A percentile compares a stretch with the other conserved stretches of the same genome.
Evolutionary conservation across 345 rosid species (phyloP).

Genomic region (Gossypium australe): DNA sequence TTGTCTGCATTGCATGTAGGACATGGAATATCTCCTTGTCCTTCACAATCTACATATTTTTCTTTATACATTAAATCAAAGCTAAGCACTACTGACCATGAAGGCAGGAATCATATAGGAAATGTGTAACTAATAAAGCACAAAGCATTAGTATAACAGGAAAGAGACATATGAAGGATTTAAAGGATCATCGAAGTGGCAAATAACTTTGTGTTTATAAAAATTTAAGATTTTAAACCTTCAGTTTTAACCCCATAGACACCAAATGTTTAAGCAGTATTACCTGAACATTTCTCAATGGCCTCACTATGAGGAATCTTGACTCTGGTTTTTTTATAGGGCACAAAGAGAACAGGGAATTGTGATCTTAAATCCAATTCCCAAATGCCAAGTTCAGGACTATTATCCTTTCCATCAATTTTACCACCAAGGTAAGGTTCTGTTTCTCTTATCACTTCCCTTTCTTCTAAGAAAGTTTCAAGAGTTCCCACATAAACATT

Average conservation of each 20-base stretch:
- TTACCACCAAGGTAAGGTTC: conserved; percentile 48
- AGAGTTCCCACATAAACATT: conserved; percentile 90
- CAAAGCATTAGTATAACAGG: not conserved
- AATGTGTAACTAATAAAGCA: not conserved
- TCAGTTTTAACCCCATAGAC: not conserved
- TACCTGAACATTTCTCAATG: conserved; percentile 75
- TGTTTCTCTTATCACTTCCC: conserved; percentile 39
- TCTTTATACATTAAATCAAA: conserved; percentile 18
- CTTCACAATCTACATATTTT: conserved; percentile 52
- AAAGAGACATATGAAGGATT: not conserved
- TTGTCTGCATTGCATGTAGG: conserved; percentile 63
- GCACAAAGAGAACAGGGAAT: conserved; percentile 68
- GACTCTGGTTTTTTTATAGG: conserved; percentile 50
- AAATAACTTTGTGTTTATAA: not conserved
- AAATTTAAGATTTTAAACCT: not conserved
- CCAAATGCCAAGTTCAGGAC: conserved; percentile 63
- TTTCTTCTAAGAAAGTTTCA: conserved; percentile 46
- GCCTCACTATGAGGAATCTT: conserved; percentile 63
- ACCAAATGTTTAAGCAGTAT: not conserved
- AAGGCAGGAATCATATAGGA: not conserved
- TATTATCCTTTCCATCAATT: conserved; percentile 45
- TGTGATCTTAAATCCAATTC: conserved; percentile 72
- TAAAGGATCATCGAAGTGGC: not conserved
- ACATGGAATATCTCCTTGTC: conserved; percentile 63
- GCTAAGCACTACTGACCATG: not conserved